These are phyloP conservation scores for Tulasnella sp. DNA, from an alignment of 768 basidiomycete species.

Conservation along the genomic window DNA sequence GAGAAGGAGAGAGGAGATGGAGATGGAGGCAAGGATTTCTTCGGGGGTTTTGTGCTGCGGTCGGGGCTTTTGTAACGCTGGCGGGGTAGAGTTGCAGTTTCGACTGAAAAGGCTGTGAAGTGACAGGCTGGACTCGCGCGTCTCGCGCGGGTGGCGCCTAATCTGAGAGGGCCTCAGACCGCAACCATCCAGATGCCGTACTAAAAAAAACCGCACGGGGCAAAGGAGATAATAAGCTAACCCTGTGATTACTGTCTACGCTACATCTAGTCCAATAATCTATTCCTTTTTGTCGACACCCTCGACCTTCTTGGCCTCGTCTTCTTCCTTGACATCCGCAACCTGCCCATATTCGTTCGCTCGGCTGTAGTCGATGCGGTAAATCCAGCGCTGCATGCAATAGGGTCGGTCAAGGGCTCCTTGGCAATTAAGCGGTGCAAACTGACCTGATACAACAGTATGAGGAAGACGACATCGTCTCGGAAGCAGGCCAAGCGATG, in stretches of 20 bases:
- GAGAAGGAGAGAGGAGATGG: not conserved
- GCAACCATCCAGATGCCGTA: not conserved
- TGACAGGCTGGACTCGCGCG: not conserved
- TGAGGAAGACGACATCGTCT: slow-evolving; percentile 85
- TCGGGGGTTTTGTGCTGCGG: not conserved
- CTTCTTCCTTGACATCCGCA: slow-evolving; percentile 29
- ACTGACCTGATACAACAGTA: slow-evolving; percentile 87
- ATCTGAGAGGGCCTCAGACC: not conserved
- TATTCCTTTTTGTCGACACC: slow-evolving; percentile 29
- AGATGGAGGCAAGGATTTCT: not conserved
- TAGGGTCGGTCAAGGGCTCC: slow-evolving; percentile 31
- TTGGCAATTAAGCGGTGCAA: slow-evolving; percentile 5
- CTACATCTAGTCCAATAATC: not conserved
- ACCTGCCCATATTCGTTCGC: slow-evolving; percentile 97
- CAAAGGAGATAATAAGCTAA: not conserved
- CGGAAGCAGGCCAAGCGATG: slow-evolving; percentile 68
- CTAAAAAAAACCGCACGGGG: not conserved
- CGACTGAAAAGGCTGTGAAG: not conserved
- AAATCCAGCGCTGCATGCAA: slow-evolving; percentile 81
- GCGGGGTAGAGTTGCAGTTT: not conserved
- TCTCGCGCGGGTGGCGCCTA: not conserved
- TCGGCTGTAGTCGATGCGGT: slow-evolving; percentile 89
- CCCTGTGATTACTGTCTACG: not conserved
- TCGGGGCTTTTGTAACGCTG: slow-evolving; percentile 12
- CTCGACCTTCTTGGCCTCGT: slow-evolving; percentile 33